Evolutionary conservation across 108 stramenopile species (phyloP).

Genomic region (Skeletonema tropicum): DNA sequence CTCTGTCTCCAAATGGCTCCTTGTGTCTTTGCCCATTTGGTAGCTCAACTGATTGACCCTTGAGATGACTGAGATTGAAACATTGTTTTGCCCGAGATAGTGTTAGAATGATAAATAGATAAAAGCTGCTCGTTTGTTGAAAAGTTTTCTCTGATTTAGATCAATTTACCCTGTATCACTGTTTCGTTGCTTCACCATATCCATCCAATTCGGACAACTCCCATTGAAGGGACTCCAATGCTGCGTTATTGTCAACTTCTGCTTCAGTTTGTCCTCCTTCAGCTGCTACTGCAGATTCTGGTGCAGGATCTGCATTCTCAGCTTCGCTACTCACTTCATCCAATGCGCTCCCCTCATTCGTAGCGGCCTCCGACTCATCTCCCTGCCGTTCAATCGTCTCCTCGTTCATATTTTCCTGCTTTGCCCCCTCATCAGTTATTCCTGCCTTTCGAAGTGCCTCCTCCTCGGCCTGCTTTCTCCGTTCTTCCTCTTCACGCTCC

Average conservation of each 20-base stretch:
- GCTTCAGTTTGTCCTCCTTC: not conserved
- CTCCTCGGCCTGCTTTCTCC: conserved; percentile 1
- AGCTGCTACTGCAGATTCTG: not conserved
- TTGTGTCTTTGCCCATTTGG: not conserved
- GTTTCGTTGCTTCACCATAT: not conserved
- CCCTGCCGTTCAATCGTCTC: not conserved
- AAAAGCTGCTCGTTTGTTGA: not conserved
- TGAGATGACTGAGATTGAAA: not conserved
- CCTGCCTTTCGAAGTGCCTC: conserved; percentile 6
- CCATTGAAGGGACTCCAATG: not conserved
- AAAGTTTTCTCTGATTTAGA: not conserved
- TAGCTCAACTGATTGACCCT: not conserved
- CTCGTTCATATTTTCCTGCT: not conserved
- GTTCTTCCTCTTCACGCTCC: not conserved
- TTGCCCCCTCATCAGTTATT: not conserved
- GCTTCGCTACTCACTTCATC: not conserved
- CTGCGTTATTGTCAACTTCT: not conserved
- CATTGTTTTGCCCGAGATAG: not conserved
- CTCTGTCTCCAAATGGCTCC: too few species aligned
- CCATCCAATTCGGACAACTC: not conserved
- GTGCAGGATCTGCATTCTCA: not conserved
- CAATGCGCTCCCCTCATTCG: not conserved
- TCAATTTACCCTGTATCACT: not conserved
- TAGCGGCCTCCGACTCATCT: not conserved
- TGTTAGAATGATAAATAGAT: not conserved